Base-by-base conservation (phyloP, 257 asterid genomes). In the Penstemon eatonii region DNA sequence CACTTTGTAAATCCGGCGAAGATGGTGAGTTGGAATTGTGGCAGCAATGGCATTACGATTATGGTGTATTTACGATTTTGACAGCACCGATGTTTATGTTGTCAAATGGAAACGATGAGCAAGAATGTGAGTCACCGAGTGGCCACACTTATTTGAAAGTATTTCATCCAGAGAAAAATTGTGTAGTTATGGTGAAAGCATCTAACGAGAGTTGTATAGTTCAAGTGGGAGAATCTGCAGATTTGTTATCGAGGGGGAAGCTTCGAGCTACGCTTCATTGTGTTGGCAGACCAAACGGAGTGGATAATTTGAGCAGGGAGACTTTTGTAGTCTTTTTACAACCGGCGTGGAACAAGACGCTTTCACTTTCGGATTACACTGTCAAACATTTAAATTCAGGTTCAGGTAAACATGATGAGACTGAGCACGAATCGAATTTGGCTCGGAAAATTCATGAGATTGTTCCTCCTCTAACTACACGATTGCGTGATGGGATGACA, bases 11-110 rank as follows among this genome's bases (percentile, higher is more conserved):
- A 45, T 65, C 51, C 57, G 56, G 55, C 9, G 72, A 63, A 66
- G 72, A 60, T 56, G 75, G 57, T 50, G 50, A 77, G 42, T 36
- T 56, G 64, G 82, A 73, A 68, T 54, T 83, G 68, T 92, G 98
- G 98, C 98, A 92, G 80, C 93, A 89, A 38, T 92, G 98, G 97
- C 98, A 92, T 80, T 92, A 92, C 61, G 97, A 92, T 80, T 92
- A 92, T 72, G 98, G 96, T 60, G 72, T 87, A 46, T 92, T 92
- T 55, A 89, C 97, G 43, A 63, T 92, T 61, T 54, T 92, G 77
- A 85, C 97, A 0, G 69, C 73, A 43, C 98, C 98, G 3, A 84
- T 89, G 89, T 87, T 87, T 69, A 71, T 80, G 66, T 58, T 78
- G 68, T 75, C 88, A 4, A 53, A 74, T 63, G 80, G 75, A 44